Conservation (phyloP, 1,284 basidiomycete genomes). For the Apiotrichum veenhuisii region DNA sequence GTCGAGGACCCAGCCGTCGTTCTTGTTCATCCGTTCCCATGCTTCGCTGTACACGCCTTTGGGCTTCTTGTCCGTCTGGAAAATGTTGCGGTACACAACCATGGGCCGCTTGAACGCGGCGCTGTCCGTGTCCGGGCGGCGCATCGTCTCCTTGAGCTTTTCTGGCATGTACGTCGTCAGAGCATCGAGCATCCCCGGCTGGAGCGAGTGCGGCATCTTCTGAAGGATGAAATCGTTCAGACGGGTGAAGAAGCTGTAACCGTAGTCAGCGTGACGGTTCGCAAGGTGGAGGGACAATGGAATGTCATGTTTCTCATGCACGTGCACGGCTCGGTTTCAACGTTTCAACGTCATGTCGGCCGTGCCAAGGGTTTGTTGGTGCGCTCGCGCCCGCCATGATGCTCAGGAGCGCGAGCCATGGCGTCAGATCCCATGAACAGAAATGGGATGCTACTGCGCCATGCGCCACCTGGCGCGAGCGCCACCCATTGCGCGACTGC, state of each 20-base stretch:
- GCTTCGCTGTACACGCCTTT: conserved; percentile 12
- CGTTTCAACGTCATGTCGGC: too few relatives aligned
- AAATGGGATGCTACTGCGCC: too few relatives aligned
- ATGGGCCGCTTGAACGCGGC: conserved; percentile 12
- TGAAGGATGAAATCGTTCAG: neutral
- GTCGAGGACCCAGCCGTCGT: conserved; percentile 38
- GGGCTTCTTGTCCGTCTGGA: conserved; percentile 39
- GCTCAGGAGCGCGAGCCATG: too few relatives aligned
- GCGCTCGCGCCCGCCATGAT: too few relatives aligned
- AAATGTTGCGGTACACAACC: conserved; percentile 34
- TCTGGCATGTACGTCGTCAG: neutral
- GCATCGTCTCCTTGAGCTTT: neutral
- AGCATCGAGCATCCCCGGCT: neutral
- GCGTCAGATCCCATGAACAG: too few relatives aligned
- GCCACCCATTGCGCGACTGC: too few relatives aligned
- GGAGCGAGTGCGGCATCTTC: neutral
- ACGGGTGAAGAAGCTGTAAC: neutral
- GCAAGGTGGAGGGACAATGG: neutral
- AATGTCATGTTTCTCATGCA: neutral
- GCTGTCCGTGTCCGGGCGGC: neutral
- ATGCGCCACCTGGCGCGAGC: too few relatives aligned
- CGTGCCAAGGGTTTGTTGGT: too few relatives aligned
- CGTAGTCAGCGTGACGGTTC: neutral
- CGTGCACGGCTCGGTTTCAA: too few relatives aligned
- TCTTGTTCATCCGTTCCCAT: conserved; percentile 30